Evolutionary conservation across 2,329 filamentous ascomycete genomes (phyloP).

Genomic region (Xylaria digitata): DNA sequence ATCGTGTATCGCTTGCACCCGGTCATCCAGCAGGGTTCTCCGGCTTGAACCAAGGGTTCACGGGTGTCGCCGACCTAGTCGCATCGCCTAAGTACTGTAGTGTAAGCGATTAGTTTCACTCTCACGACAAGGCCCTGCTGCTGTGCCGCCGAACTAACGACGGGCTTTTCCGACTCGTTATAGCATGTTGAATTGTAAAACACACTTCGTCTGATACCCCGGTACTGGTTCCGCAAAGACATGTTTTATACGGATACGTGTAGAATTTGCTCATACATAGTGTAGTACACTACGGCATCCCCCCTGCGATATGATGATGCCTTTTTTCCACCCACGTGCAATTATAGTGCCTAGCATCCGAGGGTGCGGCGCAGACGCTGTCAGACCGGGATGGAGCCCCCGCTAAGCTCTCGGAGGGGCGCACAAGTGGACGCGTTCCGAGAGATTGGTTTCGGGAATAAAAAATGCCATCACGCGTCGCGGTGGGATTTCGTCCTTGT

Average conservation of each 20-base stretch:
- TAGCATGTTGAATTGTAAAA: neutral
- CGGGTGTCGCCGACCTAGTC: neutral
- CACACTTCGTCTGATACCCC: neutral
- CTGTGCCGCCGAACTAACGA: neutral
- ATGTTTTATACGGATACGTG: neutral
- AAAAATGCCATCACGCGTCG: neutral
- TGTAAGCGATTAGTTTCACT: conserved; percentile 1
- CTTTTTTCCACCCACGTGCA: conserved; percentile 13
- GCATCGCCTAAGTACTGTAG: neutral
- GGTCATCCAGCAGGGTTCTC: neutral
- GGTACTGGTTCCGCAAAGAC: neutral
- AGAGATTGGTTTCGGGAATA: conserved; percentile 19
- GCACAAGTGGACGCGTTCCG: conserved; percentile 17
- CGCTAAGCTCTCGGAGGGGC: conserved; percentile 10
- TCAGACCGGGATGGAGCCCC: conserved; percentile 31
- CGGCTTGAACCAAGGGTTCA: neutral
- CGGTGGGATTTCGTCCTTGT: neutral
- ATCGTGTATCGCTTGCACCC: neutral
- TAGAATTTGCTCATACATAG: neutral
- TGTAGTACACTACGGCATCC: neutral
- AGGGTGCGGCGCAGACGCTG: conserved; percentile 26
- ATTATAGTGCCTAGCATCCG: conserved; percentile 18
- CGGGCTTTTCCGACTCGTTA: conserved; percentile 7
- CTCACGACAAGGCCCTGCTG: neutral
- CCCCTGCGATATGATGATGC: conserved; percentile 13